Evolutionary conservation across 2,329 filamentous ascomycete genomes (phyloP).

Genomic region (Lecanoromycetidae sp.): DNA sequence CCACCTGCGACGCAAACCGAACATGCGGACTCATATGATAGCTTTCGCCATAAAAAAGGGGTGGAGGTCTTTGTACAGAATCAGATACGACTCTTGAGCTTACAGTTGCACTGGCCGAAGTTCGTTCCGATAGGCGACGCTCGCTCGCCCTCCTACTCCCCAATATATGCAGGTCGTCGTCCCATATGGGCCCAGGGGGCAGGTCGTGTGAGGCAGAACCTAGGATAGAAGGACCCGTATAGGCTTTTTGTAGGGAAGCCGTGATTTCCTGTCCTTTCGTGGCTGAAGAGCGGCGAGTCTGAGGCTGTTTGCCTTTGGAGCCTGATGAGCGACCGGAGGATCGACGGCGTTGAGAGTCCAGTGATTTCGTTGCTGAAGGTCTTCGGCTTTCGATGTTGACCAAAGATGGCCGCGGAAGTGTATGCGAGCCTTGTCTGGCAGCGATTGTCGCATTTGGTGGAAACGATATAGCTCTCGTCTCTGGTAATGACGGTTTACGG

Average conservation of each 20-base stretch:
- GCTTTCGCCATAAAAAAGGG: constrained; percentile 8
- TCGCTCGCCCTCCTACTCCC: constrained; percentile 7
- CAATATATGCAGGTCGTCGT: background rate
- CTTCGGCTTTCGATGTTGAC: constrained; percentile 13
- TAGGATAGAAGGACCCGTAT: constrained; percentile 8
- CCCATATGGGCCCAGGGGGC: background rate
- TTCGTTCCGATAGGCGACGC: constrained; percentile 2
- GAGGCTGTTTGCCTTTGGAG: constrained; percentile 1
- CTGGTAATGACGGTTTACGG: background rate
- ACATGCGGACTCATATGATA: constrained; percentile 14
- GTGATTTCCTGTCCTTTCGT: constrained; percentile 7
- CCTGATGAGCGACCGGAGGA: background rate
- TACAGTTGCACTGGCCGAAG: background rate
- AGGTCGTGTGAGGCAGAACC: constrained; percentile 8
- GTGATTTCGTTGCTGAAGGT: constrained; percentile 12
- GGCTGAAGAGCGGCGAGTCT: constrained; percentile 4
- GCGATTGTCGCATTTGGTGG: background rate
- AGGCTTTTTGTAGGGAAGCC: constrained; percentile 15
- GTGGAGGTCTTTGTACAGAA: constrained; percentile 10
- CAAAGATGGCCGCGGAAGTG: constrained; percentile 13
- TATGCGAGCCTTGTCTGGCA: background rate
- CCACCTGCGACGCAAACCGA: background rate
- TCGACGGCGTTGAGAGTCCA: constrained; percentile 6
- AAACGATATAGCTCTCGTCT: background rate
- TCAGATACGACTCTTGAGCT: constrained; percentile 7